A percentile compares a stretch with the other conserved stretches of the same genome.
These are phyloP conservation scores for Astrothelium macrocarpum DNA, from an alignment of 495 filamentous ascomycete genomes.

Conservation along the genomic window DNA sequence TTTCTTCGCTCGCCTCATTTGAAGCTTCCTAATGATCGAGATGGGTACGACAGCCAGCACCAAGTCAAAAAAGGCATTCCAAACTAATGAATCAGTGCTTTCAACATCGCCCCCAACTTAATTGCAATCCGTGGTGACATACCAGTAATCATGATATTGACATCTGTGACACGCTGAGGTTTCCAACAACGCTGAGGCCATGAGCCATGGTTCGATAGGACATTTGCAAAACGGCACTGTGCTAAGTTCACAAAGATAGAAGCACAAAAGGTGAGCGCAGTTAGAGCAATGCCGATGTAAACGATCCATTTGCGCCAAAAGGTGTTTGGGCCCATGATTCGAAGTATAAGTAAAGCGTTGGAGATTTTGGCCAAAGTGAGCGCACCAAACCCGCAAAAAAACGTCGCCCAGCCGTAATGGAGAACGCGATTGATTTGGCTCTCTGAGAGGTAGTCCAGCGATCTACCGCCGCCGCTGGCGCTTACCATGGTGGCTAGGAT, in stretches of 20 bases:
- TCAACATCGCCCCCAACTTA: not conserved
- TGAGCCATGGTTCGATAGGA: not conserved
- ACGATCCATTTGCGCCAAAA: not conserved
- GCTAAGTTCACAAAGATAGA: not conserved
- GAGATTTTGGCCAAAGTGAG: not conserved
- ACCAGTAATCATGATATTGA: not conserved
- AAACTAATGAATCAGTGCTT: not conserved
- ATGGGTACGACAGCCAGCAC: not conserved
- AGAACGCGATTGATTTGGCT: not conserved
- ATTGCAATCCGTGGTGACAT: not conserved
- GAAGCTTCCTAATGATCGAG: not conserved
- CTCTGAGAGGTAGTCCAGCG: not conserved
- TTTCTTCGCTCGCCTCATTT: not conserved
- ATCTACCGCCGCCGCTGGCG: not conserved
- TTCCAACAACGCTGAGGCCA: not conserved
- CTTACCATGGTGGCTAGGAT: not conserved
- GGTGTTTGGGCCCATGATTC: not conserved
- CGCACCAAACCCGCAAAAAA: not conserved
- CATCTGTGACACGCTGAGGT: not conserved
- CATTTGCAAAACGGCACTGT: not conserved
- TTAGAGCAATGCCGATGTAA: not conserved
- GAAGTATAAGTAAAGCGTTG: not conserved
- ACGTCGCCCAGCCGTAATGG: not conserved
- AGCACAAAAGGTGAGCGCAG: not conserved
- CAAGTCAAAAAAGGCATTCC: not conserved